phyloP scores from a whole-genome alignment of 1,139 yeast genomes.

The Pneumocystis wakefieldiae region DNA sequence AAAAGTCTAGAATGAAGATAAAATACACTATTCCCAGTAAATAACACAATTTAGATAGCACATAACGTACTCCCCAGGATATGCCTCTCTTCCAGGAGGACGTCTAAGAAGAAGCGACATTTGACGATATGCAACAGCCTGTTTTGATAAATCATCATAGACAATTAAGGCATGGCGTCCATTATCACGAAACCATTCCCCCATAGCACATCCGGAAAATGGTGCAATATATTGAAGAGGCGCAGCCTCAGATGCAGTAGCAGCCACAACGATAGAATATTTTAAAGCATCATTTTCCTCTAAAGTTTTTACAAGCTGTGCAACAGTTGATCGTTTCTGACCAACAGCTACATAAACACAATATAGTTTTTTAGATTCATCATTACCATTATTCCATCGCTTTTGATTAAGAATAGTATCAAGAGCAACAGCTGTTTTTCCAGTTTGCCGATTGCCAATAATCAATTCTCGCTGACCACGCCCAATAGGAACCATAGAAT shows the following conservation, averaged over 20 bases:
- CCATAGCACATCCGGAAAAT: slow-evolving; percentile 98
- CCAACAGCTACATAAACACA: slow-evolving; percentile 99
- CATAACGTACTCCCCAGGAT: slow-evolving; percentile 57
- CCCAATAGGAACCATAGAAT: slow-evolving; percentile 97
- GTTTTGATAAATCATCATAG: slow-evolving; percentile 97
- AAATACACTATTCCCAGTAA: slow-evolving; percentile 37
- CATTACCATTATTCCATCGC: slow-evolving; percentile 92
- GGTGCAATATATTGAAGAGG: slow-evolving; percentile 99
- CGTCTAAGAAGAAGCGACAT: slow-evolving; percentile 93
- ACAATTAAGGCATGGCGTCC: slow-evolving; percentile 94
- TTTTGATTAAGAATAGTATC: slow-evolving; percentile 98
- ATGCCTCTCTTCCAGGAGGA: slow-evolving; percentile 95
- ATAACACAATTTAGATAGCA: neutral
- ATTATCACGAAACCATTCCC: slow-evolving; percentile 99
- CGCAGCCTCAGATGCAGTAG: slow-evolving; percentile 99
- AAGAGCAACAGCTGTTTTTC: slow-evolving; percentile 98
- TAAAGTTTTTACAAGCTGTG: slow-evolving; percentile 97
- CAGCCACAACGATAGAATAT: slow-evolving; percentile 96
- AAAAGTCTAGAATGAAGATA: slow-evolving; percentile 90
- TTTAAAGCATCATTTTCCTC: slow-evolving; percentile 97
- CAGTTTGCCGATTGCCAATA: slow-evolving; percentile 99
- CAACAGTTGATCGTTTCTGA: slow-evolving; percentile 99
- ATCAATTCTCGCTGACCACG: slow-evolving; percentile 99
- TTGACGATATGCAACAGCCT: slow-evolving; percentile 99
- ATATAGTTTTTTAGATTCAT: slow-evolving; percentile 95